phyloP scores from a whole-genome alignment of 2,329 filamentous ascomycete genomes.

The Hymenoscyphus occultus region DNA sequence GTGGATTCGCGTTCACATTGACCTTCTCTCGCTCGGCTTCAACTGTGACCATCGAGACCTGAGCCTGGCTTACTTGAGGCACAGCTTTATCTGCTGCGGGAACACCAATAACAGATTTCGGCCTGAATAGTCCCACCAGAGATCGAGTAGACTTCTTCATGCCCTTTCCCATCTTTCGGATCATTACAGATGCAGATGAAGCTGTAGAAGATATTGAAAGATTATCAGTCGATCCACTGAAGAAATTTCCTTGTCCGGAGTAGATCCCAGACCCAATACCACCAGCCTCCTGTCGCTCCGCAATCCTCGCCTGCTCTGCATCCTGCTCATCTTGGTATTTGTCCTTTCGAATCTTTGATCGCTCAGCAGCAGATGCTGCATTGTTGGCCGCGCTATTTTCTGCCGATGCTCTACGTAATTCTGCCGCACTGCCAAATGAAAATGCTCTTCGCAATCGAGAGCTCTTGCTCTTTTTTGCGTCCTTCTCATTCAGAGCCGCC shows the following conservation, averaged over 20 bases:
- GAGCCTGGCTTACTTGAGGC: constrained; percentile 69
- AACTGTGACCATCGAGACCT: constrained; percentile 92
- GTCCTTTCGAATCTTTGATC: constrained; percentile 63
- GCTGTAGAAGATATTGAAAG: constrained; percentile 87
- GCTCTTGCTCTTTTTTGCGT: constrained; percentile 77
- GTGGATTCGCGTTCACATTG: constrained; percentile 69
- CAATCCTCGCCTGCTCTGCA: constrained; percentile 87
- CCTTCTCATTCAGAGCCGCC: constrained; percentile 81
- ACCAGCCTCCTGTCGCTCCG: constrained; percentile 84
- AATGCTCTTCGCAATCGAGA: constrained; percentile 86
- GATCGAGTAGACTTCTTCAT: constrained; percentile 93
- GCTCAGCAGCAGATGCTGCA: constrained; percentile 38
- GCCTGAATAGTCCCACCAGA: constrained; percentile 88
- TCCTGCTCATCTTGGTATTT: constrained; percentile 63
- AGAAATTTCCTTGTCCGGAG: constrained; percentile 76
- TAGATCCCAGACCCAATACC: constrained; percentile 95
- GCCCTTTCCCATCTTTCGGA: constrained; percentile 98
- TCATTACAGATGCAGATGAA: constrained; percentile 87
- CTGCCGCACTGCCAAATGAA: constrained; percentile 93
- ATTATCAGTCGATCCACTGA: constrained; percentile 91
- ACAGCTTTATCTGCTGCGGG: constrained; percentile 66
- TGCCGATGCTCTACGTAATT: constrained; percentile 73
- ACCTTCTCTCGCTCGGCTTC: constrained; percentile 84
- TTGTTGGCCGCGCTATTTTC: constrained; percentile 51
- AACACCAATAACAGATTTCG: constrained; percentile 84